Percentiles rank a stretch among this genome's conserved stretches.
Conservation (phyloP, 2,329 filamentous ascomycete genomes). For the Trichophyton mentagrophytes region DNA sequence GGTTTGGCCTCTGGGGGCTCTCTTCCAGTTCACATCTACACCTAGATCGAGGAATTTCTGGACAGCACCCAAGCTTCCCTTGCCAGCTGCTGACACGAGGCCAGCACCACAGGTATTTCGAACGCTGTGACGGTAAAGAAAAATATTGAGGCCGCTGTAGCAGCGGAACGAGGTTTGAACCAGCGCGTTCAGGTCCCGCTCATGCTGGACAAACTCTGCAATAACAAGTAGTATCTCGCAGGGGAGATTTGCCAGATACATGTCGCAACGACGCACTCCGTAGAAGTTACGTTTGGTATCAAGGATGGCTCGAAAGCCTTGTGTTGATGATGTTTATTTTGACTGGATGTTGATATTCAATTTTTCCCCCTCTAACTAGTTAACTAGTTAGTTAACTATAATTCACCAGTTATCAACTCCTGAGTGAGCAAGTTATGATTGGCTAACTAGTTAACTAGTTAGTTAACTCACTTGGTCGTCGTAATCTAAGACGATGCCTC, state of each 20-base stretch:
- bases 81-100: background rate
- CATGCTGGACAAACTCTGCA: background rate
- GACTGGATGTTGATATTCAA: no score
- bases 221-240: background rate
- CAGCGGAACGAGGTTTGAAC: conserved; percentile 4
- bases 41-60: background rate
- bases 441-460: no score
- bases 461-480: no score
- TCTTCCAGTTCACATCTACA: background rate
- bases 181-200: conserved; percentile 11
- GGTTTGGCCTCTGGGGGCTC: background rate
- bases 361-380: no score
- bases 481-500: no score
- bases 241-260: background rate
- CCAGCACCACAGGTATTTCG: background rate
- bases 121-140: conserved; percentile 11
- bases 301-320: no score
- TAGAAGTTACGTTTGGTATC: background rate
- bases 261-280: background rate
- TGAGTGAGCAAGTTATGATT: no score
- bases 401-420: no score
- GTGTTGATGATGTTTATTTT: no score
- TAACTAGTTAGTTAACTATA: no score
- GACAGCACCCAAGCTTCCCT: background rate
- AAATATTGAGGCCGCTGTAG: conserved; percentile 9